These are phyloP conservation scores for Primulina huaijiensis DNA, from an alignment of 257 asterid genomes.

Conservation along the genomic window DNA sequence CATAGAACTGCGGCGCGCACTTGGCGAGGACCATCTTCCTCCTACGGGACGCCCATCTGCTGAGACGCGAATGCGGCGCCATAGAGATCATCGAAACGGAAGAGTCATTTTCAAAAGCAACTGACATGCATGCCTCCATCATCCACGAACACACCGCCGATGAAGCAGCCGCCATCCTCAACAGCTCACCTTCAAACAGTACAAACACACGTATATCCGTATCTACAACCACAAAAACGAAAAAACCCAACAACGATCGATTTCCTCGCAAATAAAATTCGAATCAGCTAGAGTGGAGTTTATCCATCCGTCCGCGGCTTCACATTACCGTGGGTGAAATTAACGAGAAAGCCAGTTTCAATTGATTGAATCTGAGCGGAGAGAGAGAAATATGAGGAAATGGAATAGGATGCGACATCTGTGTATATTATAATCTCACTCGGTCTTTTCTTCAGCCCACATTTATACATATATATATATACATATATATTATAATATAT, in stretches of 20 bases:
- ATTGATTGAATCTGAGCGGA: conserved; percentile 39
- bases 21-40: conserved; percentile 34
- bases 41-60: conserved; percentile 51
- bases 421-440: background rate
- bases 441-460: background rate
- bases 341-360: conserved; percentile 30
- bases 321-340: conserved; percentile 30
- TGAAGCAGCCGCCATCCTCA: conserved; percentile 45
- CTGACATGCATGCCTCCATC: conserved; percentile 92
- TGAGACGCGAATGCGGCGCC: conserved; percentile 30
- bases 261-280: background rate
- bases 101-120: conserved; percentile 55
- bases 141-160: conserved; percentile 66
- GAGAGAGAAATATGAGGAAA: conserved; percentile 27
- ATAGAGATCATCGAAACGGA: conserved; percentile 36
- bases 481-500: no score
- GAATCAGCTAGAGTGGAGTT: background rate
- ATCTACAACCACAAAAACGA: background rate
- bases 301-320: background rate
- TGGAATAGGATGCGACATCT: background rate
- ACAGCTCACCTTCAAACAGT: conserved; percentile 1
- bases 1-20: conserved; percentile 35
- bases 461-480: no score
- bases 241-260: background rate
- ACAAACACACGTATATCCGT: background rate